Conservation (phyloP, 2,329 filamentous ascomycete genomes). For the Exophiala spinifera region DNA sequence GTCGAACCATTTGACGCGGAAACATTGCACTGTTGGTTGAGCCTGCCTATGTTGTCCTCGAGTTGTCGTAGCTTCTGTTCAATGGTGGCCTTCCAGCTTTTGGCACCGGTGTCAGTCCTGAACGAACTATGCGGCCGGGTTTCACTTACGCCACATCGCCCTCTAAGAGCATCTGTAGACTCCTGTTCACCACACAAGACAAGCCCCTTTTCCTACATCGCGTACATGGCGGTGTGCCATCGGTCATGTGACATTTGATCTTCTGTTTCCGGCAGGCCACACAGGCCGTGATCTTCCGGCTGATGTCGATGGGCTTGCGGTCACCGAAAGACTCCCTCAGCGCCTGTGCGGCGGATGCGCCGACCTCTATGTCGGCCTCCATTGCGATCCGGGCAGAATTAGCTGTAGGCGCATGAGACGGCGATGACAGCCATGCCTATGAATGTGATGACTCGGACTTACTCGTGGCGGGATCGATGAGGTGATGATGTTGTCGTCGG, state of each 20-base stretch:
- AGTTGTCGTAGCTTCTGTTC: conserved; percentile 37
- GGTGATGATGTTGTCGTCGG: no score
- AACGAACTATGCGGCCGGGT: background rate
- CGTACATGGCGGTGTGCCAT: conserved; percentile 47
- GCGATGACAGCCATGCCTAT: background rate
- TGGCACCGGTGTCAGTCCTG: conserved; percentile 1
- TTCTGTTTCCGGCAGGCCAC: conserved; percentile 41
- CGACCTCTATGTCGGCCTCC: conserved; percentile 7
- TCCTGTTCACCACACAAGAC: conserved; percentile 52
- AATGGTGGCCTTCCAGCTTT: conserved; percentile 42
- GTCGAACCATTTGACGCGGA: background rate
- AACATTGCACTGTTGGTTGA: conserved; percentile 7
- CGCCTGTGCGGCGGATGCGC: conserved; percentile 23
- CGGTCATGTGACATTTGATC: conserved; percentile 53
- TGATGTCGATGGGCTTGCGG: conserved; percentile 37
- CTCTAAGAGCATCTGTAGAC: conserved; percentile 44
- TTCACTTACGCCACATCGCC: conserved; percentile 17
- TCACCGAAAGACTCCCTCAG: conserved; percentile 38
- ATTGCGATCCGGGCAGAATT: background rate
- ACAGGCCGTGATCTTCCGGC: conserved; percentile 33
- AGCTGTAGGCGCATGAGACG: background rate
- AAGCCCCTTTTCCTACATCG: conserved; percentile 49
- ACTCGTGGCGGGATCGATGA: no score
- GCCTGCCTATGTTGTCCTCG: conserved; percentile 34
- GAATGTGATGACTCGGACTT: background rate